Percentiles rank a stretch among this genome's conserved stretches.
These are phyloP conservation scores for Dinochytrium kinnereticum DNA, from an alignment of 371 early-diverging fungal genomes.

Conservation along the genomic window DNA sequence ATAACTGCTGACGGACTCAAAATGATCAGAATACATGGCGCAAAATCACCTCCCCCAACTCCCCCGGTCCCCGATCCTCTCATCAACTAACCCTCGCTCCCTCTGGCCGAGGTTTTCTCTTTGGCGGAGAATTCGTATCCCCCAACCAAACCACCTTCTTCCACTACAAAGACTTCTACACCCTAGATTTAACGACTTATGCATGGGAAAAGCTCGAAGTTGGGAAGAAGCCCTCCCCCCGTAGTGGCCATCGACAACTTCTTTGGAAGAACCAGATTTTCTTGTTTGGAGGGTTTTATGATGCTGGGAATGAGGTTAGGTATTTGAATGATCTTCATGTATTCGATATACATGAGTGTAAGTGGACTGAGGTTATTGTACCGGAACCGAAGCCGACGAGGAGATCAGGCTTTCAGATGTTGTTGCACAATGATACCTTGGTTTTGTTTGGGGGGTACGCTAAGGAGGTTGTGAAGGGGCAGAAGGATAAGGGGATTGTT, in stretches of 20 bases:
- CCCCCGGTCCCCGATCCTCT: constrained; percentile 65
- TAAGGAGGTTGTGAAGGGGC: constrained; percentile 62
- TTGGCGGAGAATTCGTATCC: constrained; percentile 64
- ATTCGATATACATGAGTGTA: constrained; percentile 65
- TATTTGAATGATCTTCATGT: constrained; percentile 68
- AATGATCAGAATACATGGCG: constrained; percentile 55
- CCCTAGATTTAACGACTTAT: constrained; percentile 63
- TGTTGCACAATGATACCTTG: constrained; percentile 54
- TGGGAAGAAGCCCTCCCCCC: constrained; percentile 48
- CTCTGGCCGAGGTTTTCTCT: constrained; percentile 60
- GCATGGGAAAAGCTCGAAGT: constrained; percentile 68
- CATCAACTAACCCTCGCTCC: constrained; percentile 65
- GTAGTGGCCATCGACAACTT: constrained; percentile 56
- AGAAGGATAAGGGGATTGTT: constrained; percentile 57
- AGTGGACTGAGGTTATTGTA: constrained; percentile 64
- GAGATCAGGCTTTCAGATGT: constrained; percentile 65
- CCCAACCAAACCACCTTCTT: constrained; percentile 66
- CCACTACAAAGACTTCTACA: constrained; percentile 72
- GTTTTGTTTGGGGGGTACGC: constrained; percentile 69
- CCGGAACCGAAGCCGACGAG: constrained; percentile 59
- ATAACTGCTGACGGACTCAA: constrained; percentile 17
- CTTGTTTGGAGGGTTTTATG: constrained; percentile 69
- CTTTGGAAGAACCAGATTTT: constrained; percentile 67
- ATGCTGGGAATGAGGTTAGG: constrained; percentile 60
- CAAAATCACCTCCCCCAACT: constrained; percentile 61